phyloP scores from a whole-genome alignment of 2,329 filamentous ascomycete species.

The Alternaria brassicae region DNA sequence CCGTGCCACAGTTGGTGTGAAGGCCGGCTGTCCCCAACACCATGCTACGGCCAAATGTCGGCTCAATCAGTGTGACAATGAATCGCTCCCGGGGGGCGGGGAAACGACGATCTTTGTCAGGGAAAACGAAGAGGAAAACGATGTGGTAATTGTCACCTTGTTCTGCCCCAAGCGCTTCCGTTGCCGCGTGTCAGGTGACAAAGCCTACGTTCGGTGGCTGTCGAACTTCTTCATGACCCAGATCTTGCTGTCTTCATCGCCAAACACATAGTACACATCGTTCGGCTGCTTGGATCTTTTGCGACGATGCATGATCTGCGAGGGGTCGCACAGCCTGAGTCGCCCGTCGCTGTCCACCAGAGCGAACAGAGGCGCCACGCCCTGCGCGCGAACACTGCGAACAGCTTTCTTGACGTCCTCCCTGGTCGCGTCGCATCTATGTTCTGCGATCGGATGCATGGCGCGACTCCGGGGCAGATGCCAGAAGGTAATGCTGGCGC shows the following conservation, averaged over 20 bases:
- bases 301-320: background rate
- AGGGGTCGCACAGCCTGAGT: conserved; percentile 6
- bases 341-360: conserved; percentile 3
- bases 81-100: background rate
- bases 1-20: background rate
- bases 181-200: background rate
- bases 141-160: background rate
- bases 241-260: background rate
- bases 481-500: conserved; percentile 6
- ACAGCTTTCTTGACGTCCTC: background rate
- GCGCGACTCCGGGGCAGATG: background rate
- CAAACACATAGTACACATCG: conserved; percentile 8
- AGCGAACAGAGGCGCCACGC: conserved; percentile 10
- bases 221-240: conserved; percentile 1
- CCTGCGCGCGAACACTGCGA: background rate
- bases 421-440: background rate
- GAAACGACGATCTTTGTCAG: background rate
- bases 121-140: background rate
- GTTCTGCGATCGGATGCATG: background rate
- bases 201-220: background rate
- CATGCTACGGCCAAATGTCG: background rate
- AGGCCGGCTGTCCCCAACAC: background rate
- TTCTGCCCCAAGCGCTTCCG: background rate
- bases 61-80: background rate
- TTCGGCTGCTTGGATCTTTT: conserved; percentile 1